Evolutionary conservation across 1,284 basidiomycete genomes (phyloP).

Genomic region (Jaminaea rosea): DNA sequence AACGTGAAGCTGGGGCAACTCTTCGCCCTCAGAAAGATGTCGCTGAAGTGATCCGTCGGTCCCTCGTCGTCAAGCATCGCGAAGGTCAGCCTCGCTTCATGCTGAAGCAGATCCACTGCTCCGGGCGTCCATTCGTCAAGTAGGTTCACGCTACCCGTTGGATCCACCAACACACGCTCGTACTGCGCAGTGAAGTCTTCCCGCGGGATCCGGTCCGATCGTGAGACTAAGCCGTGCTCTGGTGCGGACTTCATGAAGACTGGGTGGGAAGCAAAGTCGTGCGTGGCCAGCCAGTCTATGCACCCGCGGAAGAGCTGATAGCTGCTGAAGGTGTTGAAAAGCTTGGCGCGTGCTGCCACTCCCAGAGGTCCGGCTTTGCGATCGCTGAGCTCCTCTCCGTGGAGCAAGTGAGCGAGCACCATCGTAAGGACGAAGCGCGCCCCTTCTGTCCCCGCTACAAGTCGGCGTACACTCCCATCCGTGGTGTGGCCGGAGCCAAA

Average conservation of each 20-base stretch:
- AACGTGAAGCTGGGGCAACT: constrained; percentile 39
- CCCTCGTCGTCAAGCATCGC: constrained; percentile 36
- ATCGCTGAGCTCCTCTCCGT: constrained; percentile 46
- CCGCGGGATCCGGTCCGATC: constrained; percentile 39
- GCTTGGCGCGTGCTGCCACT: constrained; percentile 44
- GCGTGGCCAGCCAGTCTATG: constrained; percentile 63
- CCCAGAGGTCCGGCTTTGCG: constrained; percentile 51
- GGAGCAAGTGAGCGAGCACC: constrained; percentile 44
- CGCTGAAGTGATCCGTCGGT: constrained; percentile 61
- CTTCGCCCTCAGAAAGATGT: constrained; percentile 58
- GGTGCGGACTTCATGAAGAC: constrained; percentile 55
- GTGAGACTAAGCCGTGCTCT: constrained; percentile 17
- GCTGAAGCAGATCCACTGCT: constrained; percentile 61
- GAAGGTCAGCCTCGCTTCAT: constrained; percentile 35
- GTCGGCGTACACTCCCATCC: constrained; percentile 16
- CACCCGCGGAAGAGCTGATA: constrained; percentile 77
- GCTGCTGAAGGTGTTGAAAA: constrained; percentile 68
- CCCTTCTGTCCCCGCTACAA: constrained; percentile 49
- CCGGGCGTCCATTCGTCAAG: constrained; percentile 50
- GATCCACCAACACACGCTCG: constrained; percentile 63
- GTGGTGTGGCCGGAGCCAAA: constrained; percentile 54
- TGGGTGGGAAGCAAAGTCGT: constrained; percentile 59
- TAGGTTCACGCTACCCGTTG: constrained; percentile 69
- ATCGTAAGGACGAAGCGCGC: constrained; percentile 57
- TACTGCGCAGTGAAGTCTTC: constrained; percentile 44